These are phyloP conservation scores for Calamus simplicifolius DNA, from an alignment of 176 grass and related monocot genomes.

Conservation along the genomic window DNA sequence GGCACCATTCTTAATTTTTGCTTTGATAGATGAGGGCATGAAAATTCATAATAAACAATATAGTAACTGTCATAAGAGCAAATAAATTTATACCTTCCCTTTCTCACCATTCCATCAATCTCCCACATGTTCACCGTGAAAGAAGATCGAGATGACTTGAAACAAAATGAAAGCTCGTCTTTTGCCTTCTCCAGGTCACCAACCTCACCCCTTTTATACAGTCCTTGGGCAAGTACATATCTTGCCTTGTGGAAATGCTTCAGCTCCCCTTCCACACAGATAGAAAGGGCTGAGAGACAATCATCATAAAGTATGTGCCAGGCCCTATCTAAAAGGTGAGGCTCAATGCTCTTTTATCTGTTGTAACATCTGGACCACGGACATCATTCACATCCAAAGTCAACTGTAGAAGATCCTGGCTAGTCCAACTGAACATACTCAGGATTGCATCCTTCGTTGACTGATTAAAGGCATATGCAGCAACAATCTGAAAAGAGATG, in stretches of 20 bases:
- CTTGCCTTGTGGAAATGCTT: slow-evolving; percentile 97
- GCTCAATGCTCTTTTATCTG: slow-evolving; percentile 42
- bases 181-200: slow-evolving; percentile 74
- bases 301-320: slow-evolving; percentile 97
- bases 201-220: slow-evolving; percentile 62
- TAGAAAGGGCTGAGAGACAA: slow-evolving; percentile 70
- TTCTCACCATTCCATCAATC: slow-evolving; percentile 88
- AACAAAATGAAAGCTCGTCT: slow-evolving; percentile 96
- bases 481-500: slow-evolving; percentile 52
- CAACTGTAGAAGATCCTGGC: slow-evolving; percentile 35
- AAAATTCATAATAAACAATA: neutral
- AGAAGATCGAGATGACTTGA: slow-evolving; percentile 92
- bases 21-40: no score
- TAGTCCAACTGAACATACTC: slow-evolving; percentile 45
- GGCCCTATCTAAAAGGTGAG: slow-evolving; percentile 63
- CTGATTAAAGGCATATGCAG: slow-evolving; percentile 59
- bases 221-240: slow-evolving; percentile 92
- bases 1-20: no score
- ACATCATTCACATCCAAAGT: slow-evolving; percentile 32
- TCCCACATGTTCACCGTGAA: slow-evolving; percentile 99
- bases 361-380: slow-evolving; percentile 24
- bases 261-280: slow-evolving; percentile 83
- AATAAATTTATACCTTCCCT: slow-evolving; percentile 57
- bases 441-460: slow-evolving; percentile 67
- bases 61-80: slow-evolving; percentile 1